Percentiles rank a stretch among this genome's conserved stretches.
Conservation (phyloP, 1,139 yeast species). For the Pichia sp. region DNA sequence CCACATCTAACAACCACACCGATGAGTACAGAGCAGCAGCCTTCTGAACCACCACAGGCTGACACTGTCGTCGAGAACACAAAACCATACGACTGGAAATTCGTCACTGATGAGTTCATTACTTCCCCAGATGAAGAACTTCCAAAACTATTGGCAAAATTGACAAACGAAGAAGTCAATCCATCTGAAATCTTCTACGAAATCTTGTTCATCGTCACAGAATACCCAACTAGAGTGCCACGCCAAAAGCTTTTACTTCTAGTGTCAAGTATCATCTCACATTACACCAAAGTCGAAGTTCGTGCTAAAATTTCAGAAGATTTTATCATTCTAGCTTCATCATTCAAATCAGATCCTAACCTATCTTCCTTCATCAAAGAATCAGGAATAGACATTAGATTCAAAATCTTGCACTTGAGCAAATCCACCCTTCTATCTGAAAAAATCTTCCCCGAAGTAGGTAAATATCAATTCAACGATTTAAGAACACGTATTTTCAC, state of each 20-base stretch:
- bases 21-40: no score
- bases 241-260: slow-evolving; percentile 5
- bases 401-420: slow-evolving; percentile 36
- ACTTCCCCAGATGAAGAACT: slow-evolving; percentile 15
- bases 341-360: slow-evolving; percentile 39
- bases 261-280: slow-evolving; percentile 3
- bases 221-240: slow-evolving; percentile 22
- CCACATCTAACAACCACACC: no score
- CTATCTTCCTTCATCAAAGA: slow-evolving; percentile 39
- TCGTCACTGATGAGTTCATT: slow-evolving; percentile 23
- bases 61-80: no score
- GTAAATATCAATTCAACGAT: slow-evolving; percentile 34
- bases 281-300: slow-evolving; percentile 13
- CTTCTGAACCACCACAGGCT: no score
- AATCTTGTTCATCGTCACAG: slow-evolving; percentile 23
- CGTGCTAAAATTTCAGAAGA: slow-evolving; percentile 21
- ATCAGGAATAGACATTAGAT: slow-evolving; percentile 39
- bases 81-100: slow-evolving; percentile 23
- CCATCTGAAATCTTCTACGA: slow-evolving; percentile 30
- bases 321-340: slow-evolving; percentile 47
- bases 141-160: slow-evolving; percentile 12
- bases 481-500: slow-evolving; percentile 54
- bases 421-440: slow-evolving; percentile 24
- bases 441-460: slow-evolving; percentile 43
- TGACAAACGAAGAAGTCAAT: slow-evolving; percentile 13